Conservation (phyloP, 2,329 filamentous ascomycete species). For the Paraphaeosphaeria sporulosa region DNA sequence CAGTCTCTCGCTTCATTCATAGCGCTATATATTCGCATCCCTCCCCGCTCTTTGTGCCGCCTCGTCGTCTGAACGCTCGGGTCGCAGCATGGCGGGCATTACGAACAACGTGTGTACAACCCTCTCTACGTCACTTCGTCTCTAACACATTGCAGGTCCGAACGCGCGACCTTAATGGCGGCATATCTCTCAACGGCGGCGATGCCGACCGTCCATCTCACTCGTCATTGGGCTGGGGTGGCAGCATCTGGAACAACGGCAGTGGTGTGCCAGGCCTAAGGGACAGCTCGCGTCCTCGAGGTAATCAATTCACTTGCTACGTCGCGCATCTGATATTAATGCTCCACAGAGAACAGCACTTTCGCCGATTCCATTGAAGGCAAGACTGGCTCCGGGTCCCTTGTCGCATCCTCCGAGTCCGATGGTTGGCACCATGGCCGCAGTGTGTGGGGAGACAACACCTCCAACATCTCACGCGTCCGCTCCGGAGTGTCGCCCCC, state of each 20-base stretch:
- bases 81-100: slow-evolving; percentile 40
- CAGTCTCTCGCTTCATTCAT: slow-evolving; percentile 16
- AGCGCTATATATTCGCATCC: slow-evolving; percentile 11
- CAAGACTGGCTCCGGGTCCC: slow-evolving; percentile 73
- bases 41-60: slow-evolving; percentile 24
- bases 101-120: slow-evolving; percentile 39
- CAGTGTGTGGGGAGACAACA: slow-evolving; percentile 66
- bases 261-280: slow-evolving; percentile 33
- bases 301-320: slow-evolving; percentile 24
- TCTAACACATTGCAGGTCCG: slow-evolving; percentile 34
- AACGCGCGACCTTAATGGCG: slow-evolving; percentile 39
- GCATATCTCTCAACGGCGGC: slow-evolving; percentile 38
- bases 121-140: slow-evolving; percentile 15
- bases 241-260: slow-evolving; percentile 47
- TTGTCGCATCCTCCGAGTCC: slow-evolving; percentile 73
- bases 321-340: slow-evolving; percentile 25
- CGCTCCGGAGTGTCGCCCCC: slow-evolving; percentile 47
- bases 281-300: slow-evolving; percentile 44
- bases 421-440: slow-evolving; percentile 67
- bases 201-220: slow-evolving; percentile 40
- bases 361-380: slow-evolving; percentile 54
- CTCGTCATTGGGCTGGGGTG: slow-evolving; percentile 37
- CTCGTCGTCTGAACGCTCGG: slow-evolving; percentile 21
- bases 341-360: slow-evolving; percentile 37
- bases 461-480: slow-evolving; percentile 40